phyloP scores from a whole-genome alignment of 139 green algal species.

The Zygnema cylindricum region DNA sequence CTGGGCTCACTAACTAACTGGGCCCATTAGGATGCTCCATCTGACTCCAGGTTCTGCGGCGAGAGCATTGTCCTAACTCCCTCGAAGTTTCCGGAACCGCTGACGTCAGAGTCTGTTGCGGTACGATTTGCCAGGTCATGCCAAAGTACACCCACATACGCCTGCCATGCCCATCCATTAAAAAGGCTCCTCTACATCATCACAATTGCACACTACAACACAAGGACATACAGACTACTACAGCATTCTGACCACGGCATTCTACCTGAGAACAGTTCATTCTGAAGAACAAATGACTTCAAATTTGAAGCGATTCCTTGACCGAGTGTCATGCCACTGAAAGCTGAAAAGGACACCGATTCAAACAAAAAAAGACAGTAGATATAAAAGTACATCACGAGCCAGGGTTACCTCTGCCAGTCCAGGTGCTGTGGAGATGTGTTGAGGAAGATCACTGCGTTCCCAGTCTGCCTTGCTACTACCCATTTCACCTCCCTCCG shows the following conservation, averaged over 20 bases:
- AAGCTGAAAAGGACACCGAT: no score
- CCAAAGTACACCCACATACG: not conserved
- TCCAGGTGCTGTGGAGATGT: not conserved
- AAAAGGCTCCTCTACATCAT: not conserved
- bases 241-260: no score
- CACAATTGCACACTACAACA: no score
- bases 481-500: not conserved
- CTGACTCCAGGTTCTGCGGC: not conserved
- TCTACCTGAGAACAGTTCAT: no score
- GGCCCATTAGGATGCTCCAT: not conserved
- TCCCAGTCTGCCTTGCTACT: not conserved
- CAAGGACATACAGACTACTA: no score
- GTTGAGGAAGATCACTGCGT: not conserved
- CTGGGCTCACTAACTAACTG: no score
- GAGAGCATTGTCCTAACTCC: not conserved
- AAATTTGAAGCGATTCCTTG: no score
- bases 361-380: no score
- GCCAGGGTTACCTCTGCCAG: not conserved
- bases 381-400: no score
- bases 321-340: no score
- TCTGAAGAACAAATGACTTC: no score
- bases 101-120: not conserved
- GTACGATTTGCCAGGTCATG: not conserved
- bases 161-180: not conserved
- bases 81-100: not conserved